Conservation (phyloP, 257 asterid species). For the Paraleonurus japonicus region DNA sequence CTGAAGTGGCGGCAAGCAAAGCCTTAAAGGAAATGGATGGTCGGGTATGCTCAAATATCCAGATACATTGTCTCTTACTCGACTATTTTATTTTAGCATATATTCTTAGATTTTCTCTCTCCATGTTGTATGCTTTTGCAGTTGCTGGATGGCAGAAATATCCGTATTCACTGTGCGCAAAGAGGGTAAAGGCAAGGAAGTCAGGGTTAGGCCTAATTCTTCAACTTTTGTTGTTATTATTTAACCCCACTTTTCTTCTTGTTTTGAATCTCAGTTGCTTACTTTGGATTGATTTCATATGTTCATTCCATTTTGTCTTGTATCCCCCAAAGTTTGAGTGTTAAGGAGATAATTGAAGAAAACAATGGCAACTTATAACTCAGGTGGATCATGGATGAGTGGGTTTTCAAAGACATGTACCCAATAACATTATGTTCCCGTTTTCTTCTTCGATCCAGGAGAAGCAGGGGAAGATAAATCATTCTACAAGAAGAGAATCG, state of each 20-base stretch:
- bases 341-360: not conserved
- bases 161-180: conserved; percentile 51
- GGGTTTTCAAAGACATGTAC: not conserved
- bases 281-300: not conserved
- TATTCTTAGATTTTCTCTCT: not conserved
- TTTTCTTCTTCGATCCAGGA: not conserved
- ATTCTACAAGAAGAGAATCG: no score
- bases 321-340: not conserved
- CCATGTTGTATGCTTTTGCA: conserved; percentile 23
- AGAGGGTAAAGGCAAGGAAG: conserved; percentile 26
- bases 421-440: not conserved
- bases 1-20: conserved; percentile 49
- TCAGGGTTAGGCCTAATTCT: conserved; percentile 26
- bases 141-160: conserved; percentile 71
- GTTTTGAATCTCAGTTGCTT: not conserved
- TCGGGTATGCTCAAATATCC: conserved; percentile 40
- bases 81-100: not conserved
- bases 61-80: not conserved
- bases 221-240: not conserved
- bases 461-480: not conserved
- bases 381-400: not conserved
- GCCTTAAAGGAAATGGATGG: conserved; percentile 77
- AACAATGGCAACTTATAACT: not conserved
- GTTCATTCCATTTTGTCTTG: not conserved
- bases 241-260: not conserved